Evolutionary conservation across 2,329 filamentous ascomycete genomes (phyloP).

Genomic region (Zarea fungicola): DNA sequence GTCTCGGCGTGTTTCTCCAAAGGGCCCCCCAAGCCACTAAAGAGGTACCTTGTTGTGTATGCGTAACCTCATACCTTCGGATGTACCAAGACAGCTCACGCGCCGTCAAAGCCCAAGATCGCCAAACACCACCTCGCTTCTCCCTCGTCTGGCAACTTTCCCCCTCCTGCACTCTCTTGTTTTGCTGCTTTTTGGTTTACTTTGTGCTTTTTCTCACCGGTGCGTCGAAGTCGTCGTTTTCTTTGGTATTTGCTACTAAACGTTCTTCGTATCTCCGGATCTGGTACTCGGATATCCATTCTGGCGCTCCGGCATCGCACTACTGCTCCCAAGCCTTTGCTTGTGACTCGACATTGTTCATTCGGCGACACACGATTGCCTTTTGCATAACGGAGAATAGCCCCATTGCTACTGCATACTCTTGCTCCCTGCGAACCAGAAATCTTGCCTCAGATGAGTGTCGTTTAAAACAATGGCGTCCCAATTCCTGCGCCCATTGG

Average conservation of each 20-base stretch:
- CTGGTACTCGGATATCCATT: slow-evolving; percentile 6
- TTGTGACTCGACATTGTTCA: slow-evolving; percentile 6
- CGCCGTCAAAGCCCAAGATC: no score
- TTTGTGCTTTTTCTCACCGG: neutral
- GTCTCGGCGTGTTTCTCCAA: no score
- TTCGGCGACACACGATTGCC: neutral
- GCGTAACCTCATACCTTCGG: no score
- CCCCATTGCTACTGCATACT: neutral
- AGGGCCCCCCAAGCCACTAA: no score
- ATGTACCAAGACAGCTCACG: no score
- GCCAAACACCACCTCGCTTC: neutral
- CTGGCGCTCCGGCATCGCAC: slow-evolving; percentile 7
- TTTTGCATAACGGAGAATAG: neutral
- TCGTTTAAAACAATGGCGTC: slow-evolving; percentile 28
- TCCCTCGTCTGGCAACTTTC: neutral
- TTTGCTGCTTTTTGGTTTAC: neutral
- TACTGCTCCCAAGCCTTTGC: neutral
- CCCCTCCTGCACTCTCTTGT: slow-evolving; percentile 5
- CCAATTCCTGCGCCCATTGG: slow-evolving; percentile 29
- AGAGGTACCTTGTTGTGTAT: no score
- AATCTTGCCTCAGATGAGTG: slow-evolving; percentile 24
- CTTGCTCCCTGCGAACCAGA: neutral
- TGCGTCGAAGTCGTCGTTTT: no score
- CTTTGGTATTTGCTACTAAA: no score
- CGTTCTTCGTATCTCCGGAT: slow-evolving; percentile 2